Evolutionary conservation across 257 asterid genomes (phyloP).

Genomic region (Handroanthus guayacan): DNA sequence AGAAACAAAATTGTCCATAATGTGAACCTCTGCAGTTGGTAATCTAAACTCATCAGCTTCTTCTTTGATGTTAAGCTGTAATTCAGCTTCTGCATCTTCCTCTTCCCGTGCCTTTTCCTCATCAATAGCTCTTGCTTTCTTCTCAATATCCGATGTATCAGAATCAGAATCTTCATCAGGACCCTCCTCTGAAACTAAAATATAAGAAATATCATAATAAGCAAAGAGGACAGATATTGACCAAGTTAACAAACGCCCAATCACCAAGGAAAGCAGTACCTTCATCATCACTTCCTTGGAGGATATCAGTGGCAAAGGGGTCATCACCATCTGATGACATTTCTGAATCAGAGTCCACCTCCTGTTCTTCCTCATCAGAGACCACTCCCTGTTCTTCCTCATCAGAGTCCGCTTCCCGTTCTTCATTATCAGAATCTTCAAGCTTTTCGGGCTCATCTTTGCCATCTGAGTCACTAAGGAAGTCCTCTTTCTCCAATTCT

Average conservation of each 20-base stretch:
- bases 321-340: conserved; percentile 84
- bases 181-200: conserved; percentile 46
- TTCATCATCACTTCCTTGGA: conserved; percentile 67
- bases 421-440: conserved; percentile 54
- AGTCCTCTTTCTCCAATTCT: conserved; percentile 49
- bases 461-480: conserved; percentile 57
- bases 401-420: conserved; percentile 52
- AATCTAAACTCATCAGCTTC: conserved; percentile 82
- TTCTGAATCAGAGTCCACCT: conserved; percentile 61
- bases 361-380: conserved; percentile 61
- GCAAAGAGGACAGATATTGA: conserved; percentile 4
- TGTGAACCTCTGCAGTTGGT: conserved; percentile 77
- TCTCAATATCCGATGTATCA: conserved; percentile 68
- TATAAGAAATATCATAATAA: conserved; percentile 8
- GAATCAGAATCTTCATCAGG: conserved; percentile 57
- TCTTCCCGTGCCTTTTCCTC: conserved; percentile 53
- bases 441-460: conserved; percentile 44
- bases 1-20: conserved; percentile 26
- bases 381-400: conserved; percentile 53
- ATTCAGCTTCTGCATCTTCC: conserved; percentile 60
- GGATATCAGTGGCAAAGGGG: conserved; percentile 72
- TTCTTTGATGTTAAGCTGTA: conserved; percentile 64
- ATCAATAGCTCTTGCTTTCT: conserved; percentile 58
- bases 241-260: conserved; percentile 23
- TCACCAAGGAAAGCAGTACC: conserved; percentile 46